Conservation (phyloP, 2,329 filamentous ascomycete species). For the Penicillium sp. region DNA sequence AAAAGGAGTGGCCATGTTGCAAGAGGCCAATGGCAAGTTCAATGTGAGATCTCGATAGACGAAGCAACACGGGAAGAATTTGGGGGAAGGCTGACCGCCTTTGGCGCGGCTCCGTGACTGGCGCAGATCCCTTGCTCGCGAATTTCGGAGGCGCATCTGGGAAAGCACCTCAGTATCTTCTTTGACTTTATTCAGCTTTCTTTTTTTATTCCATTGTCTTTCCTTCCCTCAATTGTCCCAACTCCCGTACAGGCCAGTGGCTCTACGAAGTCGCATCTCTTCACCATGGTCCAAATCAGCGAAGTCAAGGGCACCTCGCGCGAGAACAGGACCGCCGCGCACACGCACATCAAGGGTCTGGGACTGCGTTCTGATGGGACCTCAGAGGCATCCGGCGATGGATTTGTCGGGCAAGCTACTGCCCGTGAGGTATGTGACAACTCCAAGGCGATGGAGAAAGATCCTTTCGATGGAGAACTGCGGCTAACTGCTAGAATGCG, state of each 20-base stretch:
- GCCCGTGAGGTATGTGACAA: constrained; percentile 74
- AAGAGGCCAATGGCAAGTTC: neutral
- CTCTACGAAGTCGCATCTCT: constrained; percentile 29
- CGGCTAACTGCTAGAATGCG: constrained; percentile 12
- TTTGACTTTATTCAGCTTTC: constrained; percentile 8
- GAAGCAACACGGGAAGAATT: constrained; percentile 28
- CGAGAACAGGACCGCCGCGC: constrained; percentile 92
- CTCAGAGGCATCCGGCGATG: constrained; percentile 73
- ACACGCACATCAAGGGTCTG: constrained; percentile 96
- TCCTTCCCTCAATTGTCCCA: constrained; percentile 2
- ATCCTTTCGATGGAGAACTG: neutral
- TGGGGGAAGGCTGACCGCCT: constrained; percentile 39
- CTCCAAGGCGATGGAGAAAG: neutral
- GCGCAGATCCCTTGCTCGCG: constrained; percentile 30
- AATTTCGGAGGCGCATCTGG: constrained; percentile 33
- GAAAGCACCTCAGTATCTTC: constrained; percentile 14
- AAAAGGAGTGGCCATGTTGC: constrained; percentile 32
- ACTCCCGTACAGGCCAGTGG: constrained; percentile 9
- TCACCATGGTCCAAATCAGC: constrained; percentile 78
- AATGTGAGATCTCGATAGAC: constrained; percentile 5
- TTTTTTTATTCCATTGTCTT: neutral
- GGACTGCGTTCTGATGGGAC: constrained; percentile 82
- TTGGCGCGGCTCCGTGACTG: constrained; percentile 29
- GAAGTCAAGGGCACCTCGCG: constrained; percentile 92
- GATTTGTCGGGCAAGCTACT: constrained; percentile 84